These are phyloP conservation scores for Thuidium tamariscinum DNA, from an alignment of 225 moss, liverwort and hornwort species.

Conservation along the genomic window DNA sequence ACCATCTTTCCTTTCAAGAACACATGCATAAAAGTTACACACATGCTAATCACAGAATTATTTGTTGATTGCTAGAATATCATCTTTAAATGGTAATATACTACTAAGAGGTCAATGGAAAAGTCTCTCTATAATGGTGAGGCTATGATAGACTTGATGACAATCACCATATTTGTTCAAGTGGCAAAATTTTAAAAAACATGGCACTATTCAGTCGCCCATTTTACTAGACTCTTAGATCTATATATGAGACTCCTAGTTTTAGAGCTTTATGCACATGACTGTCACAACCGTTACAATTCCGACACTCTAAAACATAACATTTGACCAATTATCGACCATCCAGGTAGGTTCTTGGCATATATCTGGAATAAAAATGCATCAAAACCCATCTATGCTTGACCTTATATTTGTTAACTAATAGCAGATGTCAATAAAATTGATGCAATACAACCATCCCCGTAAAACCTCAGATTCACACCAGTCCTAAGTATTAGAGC, in stretches of 20 bases:
- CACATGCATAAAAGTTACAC: not conserved
- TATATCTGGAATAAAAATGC: not conserved
- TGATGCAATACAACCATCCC: not conserved
- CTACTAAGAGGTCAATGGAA: not conserved
- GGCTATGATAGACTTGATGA: not conserved
- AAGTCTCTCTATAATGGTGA: not conserved
- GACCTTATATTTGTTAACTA: not conserved
- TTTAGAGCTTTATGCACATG: not conserved
- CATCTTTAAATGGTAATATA: not conserved
- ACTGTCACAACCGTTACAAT: not conserved
- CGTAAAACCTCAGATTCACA: not conserved
- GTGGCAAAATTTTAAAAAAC: not conserved
- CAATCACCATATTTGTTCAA: not conserved
- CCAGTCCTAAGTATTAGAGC: not conserved
- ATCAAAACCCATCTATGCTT: not conserved
- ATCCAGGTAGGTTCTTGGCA: not conserved
- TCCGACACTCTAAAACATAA: not conserved
- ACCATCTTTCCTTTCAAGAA: not conserved
- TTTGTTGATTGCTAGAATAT: not conserved
- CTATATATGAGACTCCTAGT: no score
- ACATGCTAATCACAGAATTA: not conserved
- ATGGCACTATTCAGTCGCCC: not conserved
- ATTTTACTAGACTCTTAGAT: not conserved
- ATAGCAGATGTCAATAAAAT: not conserved
- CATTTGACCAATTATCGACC: not conserved